These are phyloP conservation scores for Solanum megistacrolobum DNA, from an alignment of 257 asterid species.

Conservation along the genomic window DNA sequence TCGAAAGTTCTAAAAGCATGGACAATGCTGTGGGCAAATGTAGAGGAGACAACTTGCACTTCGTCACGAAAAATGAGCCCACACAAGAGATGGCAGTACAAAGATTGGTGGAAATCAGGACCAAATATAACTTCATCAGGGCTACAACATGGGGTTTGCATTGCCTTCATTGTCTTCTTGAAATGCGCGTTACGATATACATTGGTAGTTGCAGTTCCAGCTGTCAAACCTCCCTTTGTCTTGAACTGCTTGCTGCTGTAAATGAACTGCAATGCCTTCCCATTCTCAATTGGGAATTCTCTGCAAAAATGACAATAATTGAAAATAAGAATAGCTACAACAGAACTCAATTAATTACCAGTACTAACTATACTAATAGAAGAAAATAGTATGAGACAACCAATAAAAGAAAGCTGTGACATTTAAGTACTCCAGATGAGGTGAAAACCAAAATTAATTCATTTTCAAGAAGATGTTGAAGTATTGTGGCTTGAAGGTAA, in stretches of 20 bases:
- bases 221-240: slow-evolving; percentile 89
- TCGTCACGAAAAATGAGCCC: slow-evolving; percentile 65
- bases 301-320: slow-evolving; percentile 22
- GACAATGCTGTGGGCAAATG: slow-evolving; percentile 88
- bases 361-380: background rate
- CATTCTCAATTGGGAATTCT: slow-evolving; percentile 59
- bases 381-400: background rate
- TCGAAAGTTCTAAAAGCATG: slow-evolving; percentile 82
- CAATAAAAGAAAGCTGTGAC: background rate
- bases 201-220: slow-evolving; percentile 94
- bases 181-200: slow-evolving; percentile 56
- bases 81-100: slow-evolving; percentile 81
- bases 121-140: slow-evolving; percentile 96
- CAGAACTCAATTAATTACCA: background rate
- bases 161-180: slow-evolving; percentile 73
- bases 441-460: background rate
- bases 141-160: slow-evolving; percentile 83
- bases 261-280: slow-evolving; percentile 83
- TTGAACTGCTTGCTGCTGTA: slow-evolving; percentile 85
- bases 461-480: background rate
- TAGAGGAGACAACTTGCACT: slow-evolving; percentile 72
- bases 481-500: background rate
- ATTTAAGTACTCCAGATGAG: background rate
- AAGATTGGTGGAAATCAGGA: slow-evolving; percentile 73
- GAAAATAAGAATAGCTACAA: background rate